Conservation (phyloP, 2,329 filamentous ascomycete species). For the Phialophora verrucosa region DNA sequence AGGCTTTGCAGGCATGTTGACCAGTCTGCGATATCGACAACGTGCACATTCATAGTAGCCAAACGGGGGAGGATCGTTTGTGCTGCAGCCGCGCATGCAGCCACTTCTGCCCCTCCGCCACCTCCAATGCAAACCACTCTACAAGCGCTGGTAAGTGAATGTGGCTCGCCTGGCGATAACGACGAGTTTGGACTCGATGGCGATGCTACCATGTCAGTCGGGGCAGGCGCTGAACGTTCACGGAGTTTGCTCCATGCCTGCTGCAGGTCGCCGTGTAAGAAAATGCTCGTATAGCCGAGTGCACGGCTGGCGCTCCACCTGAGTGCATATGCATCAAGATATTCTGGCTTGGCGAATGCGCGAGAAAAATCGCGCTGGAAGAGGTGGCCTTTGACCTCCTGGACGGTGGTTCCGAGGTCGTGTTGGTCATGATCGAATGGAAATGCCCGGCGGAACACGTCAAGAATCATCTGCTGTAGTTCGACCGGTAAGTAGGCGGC, state of each 20-base stretch:
- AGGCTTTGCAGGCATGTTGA: slow-evolving; percentile 65
- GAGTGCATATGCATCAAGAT: slow-evolving; percentile 81
- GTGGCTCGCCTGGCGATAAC: slow-evolving; percentile 8
- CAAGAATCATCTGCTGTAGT: slow-evolving; percentile 72
- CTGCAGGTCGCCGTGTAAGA: slow-evolving; percentile 42
- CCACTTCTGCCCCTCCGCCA: slow-evolving; percentile 70
- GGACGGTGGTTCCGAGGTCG: slow-evolving; percentile 64
- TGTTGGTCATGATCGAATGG: slow-evolving; percentile 50
- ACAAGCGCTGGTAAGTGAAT: slow-evolving; percentile 23
- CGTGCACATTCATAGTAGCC: slow-evolving; percentile 55
- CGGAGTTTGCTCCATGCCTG: slow-evolving; percentile 24
- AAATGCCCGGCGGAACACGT: slow-evolving; percentile 74
- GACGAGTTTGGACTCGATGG: not conserved
- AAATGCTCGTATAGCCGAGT: slow-evolving; percentile 75
- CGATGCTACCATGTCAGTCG: not conserved
- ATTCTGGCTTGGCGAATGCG: slow-evolving; percentile 75
- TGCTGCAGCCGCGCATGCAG: slow-evolving; percentile 59
- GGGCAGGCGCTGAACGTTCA: slow-evolving; percentile 13
- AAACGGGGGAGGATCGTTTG: slow-evolving; percentile 10
- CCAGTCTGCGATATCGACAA: slow-evolving; percentile 89
- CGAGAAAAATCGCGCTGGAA: slow-evolving; percentile 82
- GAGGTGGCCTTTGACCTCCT: slow-evolving; percentile 83
- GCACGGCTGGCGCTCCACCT: slow-evolving; percentile 89
- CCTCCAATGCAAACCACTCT: slow-evolving; percentile 66
- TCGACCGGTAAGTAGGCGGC: slow-evolving; percentile 51